Evolutionary conservation across 257 asterid species (phyloP).

Genomic region (Henckelia pumila): DNA sequence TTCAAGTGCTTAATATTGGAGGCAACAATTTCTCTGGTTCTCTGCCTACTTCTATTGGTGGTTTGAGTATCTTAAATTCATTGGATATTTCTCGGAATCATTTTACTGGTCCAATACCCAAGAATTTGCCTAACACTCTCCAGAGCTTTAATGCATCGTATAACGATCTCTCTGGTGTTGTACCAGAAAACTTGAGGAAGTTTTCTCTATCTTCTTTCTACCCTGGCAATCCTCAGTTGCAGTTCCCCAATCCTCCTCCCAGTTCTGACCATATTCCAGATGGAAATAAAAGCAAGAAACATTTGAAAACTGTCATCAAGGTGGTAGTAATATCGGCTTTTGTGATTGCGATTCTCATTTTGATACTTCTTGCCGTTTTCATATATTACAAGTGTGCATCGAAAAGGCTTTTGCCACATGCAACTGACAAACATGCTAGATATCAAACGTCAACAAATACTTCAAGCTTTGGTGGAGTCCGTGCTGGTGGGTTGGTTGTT

Average conservation of each 20-base stretch:
- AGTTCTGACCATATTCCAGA: constrained; percentile 44
- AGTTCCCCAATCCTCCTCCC: constrained; percentile 76
- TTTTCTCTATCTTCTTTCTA: constrained; percentile 79
- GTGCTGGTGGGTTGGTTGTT: constrained; percentile 49
- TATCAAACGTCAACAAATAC: constrained; percentile 52
- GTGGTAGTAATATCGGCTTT: constrained; percentile 61
- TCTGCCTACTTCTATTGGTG: constrained; percentile 56
- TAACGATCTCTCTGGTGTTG: constrained; percentile 80
- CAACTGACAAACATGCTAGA: constrained; percentile 43
- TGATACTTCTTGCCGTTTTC: constrained; percentile 54
- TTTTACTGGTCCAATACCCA: constrained; percentile 72
- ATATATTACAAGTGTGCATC: constrained; percentile 48
- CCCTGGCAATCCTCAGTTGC: constrained; percentile 80
- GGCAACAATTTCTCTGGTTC: constrained; percentile 80
- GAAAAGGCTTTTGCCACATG: constrained; percentile 40
- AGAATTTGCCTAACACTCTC: constrained; percentile 55
- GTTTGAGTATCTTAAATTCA: constrained; percentile 42
- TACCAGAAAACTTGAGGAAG: constrained; percentile 81
- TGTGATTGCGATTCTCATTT: constrained; percentile 46
- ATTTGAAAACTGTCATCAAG: constrained; percentile 43
- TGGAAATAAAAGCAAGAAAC: constrained; percentile 35
- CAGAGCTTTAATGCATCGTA: constrained; percentile 75
- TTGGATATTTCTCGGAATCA: constrained; percentile 66
- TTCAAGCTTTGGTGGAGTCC: constrained; percentile 47
- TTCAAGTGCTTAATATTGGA: constrained; percentile 57